phyloP scores from a whole-genome alignment of 495 filamentous ascomycete genomes.

The Penicillium chermesinum region DNA sequence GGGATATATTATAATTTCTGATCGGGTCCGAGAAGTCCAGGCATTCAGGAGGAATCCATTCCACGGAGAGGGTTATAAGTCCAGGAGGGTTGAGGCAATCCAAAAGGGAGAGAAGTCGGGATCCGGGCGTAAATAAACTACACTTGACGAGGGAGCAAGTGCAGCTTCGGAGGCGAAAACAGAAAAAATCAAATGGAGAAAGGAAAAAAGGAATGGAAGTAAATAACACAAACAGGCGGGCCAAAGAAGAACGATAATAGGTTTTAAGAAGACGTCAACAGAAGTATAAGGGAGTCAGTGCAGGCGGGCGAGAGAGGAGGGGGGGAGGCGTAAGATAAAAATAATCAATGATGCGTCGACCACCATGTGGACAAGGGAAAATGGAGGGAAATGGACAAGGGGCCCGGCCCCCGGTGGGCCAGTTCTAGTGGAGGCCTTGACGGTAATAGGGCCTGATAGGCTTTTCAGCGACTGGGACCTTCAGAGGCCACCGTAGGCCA shows the following conservation, averaged over 20 bases:
- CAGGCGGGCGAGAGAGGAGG: not conserved
- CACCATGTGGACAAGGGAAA: slow-evolving; percentile 9
- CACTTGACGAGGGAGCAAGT: not conserved
- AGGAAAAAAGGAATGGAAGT: not conserved
- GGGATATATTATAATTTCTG: not conserved
- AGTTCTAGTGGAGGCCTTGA: no score
- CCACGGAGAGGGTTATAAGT: slow-evolving; percentile 7
- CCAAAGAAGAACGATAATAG: slow-evolving; percentile 1
- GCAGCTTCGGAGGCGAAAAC: not conserved
- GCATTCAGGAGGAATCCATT: slow-evolving; percentile 18
- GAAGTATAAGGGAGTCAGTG: not conserved
- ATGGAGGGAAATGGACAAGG: no score
- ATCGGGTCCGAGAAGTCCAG: slow-evolving; percentile 1
- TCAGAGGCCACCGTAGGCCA: no score
- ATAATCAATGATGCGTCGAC: slow-evolving; percentile 22
- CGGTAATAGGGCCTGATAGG: no score
- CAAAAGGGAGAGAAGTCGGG: not conserved
- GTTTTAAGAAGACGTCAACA: slow-evolving; percentile 1
- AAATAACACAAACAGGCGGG: no score
- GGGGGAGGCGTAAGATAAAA: slow-evolving; percentile 12
- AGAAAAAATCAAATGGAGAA: not conserved
- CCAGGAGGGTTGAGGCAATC: slow-evolving; percentile 1
- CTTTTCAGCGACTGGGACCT: no score
- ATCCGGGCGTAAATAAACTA: not conserved
- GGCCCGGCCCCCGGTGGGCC: no score